A percentile compares a stretch with the other conserved stretches of the same genome.
Evolutionary conservation across 768 basidiomycete genomes (phyloP).

Genomic region (Xerocomus brunneocitrinus): DNA sequence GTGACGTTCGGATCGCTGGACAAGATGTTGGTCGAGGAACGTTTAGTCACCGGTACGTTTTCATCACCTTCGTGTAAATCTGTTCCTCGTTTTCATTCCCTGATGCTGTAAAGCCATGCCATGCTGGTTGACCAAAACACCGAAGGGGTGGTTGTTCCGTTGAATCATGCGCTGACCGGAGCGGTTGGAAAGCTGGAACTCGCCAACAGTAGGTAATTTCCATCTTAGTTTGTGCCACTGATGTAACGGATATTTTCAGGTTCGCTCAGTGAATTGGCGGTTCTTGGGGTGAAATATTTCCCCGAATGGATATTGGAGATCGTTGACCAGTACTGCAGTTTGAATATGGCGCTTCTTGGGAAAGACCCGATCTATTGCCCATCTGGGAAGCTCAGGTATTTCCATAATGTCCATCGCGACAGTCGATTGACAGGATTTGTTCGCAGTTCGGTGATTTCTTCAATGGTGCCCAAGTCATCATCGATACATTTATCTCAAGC

Average conservation of each 20-base stretch:
- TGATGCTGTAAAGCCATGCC: constrained; percentile 53
- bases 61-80: neutral
- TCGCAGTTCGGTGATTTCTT: constrained; percentile 88
- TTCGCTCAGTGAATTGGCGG: constrained; percentile 85
- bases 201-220: constrained; percentile 68
- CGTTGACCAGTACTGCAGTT: constrained; percentile 47
- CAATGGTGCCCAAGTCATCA: constrained; percentile 84
- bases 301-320: neutral
- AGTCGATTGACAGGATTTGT: neutral
- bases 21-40: constrained; percentile 92
- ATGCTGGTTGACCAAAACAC: constrained; percentile 89
- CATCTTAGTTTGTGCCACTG: neutral
- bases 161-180: constrained; percentile 60
- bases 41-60: constrained; percentile 66
- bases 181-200: constrained; percentile 71
- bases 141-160: constrained; percentile 73
- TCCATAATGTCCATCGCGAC: neutral
- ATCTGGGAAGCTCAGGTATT: constrained; percentile 90
- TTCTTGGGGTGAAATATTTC: constrained; percentile 62
- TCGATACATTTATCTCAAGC: constrained; percentile 85
- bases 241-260: constrained; percentile 36
- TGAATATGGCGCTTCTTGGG: constrained; percentile 90
- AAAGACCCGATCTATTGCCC: constrained; percentile 70
- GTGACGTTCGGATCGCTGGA: constrained; percentile 83
- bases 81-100: neutral